These are phyloP conservation scores for Fraxinus excelsior DNA, from an alignment of 257 asterid species.

Conservation along the genomic window DNA sequence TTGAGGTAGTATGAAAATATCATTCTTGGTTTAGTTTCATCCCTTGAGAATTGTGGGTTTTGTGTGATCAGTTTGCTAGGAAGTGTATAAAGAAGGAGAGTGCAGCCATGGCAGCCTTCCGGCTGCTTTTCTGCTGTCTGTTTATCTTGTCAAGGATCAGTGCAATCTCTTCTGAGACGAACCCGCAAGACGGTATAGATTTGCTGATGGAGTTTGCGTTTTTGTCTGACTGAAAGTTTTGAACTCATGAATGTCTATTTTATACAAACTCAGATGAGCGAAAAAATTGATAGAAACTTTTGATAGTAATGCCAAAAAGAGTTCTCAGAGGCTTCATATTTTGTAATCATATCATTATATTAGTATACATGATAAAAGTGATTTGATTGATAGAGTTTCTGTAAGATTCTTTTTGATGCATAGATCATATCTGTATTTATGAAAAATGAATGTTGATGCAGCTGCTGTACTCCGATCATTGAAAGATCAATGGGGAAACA, in stretches of 20 bases:
- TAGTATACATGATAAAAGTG: neutral
- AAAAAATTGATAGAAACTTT: neutral
- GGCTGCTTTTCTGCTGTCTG: slow-evolving; percentile 2
- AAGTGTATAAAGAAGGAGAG: neutral
- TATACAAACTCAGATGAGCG: neutral
- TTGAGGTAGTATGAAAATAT: neutral
- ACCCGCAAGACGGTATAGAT: neutral
- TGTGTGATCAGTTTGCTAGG: neutral
- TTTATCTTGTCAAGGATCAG: neutral
- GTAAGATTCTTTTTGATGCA: neutral
- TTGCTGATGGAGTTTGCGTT: neutral
- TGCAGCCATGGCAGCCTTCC: neutral
- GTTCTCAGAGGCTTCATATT: neutral
- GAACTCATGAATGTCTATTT: neutral
- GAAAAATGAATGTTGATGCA: slow-evolving; percentile 32
- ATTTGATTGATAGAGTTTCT: neutral
- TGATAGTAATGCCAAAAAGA: neutral
- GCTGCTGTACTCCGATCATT: slow-evolving; percentile 81
- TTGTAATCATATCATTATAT: neutral
- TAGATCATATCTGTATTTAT: slow-evolving; percentile 6
- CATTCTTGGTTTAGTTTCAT: neutral
- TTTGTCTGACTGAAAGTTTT: neutral
- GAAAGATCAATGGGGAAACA: slow-evolving; percentile 73
- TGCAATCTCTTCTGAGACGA: neutral
- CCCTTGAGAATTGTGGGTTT: neutral